Base-by-base conservation (phyloP, 164 flowering plant species). In the Vitis labrusca region DNA sequence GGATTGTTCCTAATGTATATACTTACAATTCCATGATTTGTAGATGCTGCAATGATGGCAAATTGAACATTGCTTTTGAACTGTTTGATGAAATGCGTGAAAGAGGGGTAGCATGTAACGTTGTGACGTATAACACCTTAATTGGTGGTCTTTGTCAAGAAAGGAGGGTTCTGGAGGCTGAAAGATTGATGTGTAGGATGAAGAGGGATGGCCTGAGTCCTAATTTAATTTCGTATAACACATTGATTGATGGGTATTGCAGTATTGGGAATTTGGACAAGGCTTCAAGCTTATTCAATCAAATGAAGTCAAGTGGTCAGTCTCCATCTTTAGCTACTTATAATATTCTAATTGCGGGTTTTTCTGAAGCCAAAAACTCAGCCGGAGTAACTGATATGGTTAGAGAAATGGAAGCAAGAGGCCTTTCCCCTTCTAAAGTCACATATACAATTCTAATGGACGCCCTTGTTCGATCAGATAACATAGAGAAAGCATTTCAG, bases 321-420 rank as follows among this genome's bases (percentile, higher is more conserved):
- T 69, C 83, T 51, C 88, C 91, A 47, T 77, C 91, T 19, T 53
- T 83, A 23, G 83, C 86, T 30, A 87, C 94, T 8, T 91, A 88
- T 30, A 89, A 91, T 73, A 58, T 75, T 65, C 78, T 91, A 9
- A 86, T 88, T 71, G 68, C 72, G 3, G 91, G 91, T 29, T 84
- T 82, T 68, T 78, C 80, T 62, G 81, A 79, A 78, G 83, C 74
- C 55, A 84, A 82, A 54, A 77, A 84, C 50, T 65, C 73, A 2
- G 71, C 23, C 0, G 65, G 23, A 55, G 89, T 85, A 44, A 66
- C 72, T 5, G 50, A 78, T 27, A 64, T 86, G 32, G 84, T 80
- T 1, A 79, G 79, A 74, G 91, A 88, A 76, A 92, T 92, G 98
- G 83, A 89, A 68, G 88, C 76, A 59, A 83, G 93, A 69, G 85